Evolutionary conservation across 1,139 yeast genomes (phyloP), one percentile per base, ranked within the genome.

Genomic region (Scheffersomyces parashehatae): DNA sequence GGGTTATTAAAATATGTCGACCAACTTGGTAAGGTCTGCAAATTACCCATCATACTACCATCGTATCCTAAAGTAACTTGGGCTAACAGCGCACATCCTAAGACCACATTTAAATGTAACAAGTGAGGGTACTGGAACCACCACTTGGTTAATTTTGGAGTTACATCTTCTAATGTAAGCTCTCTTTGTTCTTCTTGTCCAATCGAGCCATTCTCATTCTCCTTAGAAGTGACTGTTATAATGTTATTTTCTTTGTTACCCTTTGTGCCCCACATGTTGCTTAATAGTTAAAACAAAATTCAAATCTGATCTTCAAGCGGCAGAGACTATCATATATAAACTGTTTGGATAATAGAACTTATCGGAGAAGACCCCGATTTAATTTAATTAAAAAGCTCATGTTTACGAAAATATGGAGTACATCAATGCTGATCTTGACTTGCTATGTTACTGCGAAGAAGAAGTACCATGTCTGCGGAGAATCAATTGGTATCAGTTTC

Each of bases 41-140:
- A 46, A 20, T 48, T 50, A 28, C 50, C 50, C 54, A 53, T 52
- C 52, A 50, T 50, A 4, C 52, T 47, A 12, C 51, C 55, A 37
- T 52, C 56, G 35, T 51, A 54, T 3, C 56, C 58, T 11, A 11
- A n/a, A 13, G 39, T 16, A 12, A 41, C 42, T 10, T 20, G 37
- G 9, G 40, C 40, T 10, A 42, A 30, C 11, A 42, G 16, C 7
- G 42, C 28, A 14, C 42, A 38, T 3, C 33, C 24, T 10, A 42
- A 39, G 24, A 35, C 33, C 5, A 42, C 24, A 29, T 42, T 42
- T 11, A 42, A 35, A 10, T 30, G n/a, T 11, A 39, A 14, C 30
- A 42, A 39, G 16, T 29, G 30, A 11, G 35, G 36, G 35, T 39
- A 39, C 14, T 36, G 32, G 37, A 35, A 36, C 45, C 45, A 42